Base-by-base conservation (phyloP, 83 land plant species). In the Picea abies region DNA sequence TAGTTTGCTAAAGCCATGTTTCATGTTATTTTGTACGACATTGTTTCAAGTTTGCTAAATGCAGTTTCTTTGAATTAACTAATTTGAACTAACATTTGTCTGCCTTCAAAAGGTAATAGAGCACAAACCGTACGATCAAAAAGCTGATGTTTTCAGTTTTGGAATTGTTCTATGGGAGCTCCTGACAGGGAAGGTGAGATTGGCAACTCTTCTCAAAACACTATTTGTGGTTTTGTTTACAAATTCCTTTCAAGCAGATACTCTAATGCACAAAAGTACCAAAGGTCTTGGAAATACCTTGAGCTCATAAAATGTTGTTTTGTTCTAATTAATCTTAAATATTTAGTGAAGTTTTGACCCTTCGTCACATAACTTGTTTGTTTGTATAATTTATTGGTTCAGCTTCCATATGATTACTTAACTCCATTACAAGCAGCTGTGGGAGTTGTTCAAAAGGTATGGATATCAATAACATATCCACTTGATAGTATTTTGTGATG, bases 161-260 rank as follows among this genome's bases (percentile, higher is more conserved):
- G 99, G 95, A 71, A 77, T 97, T 67, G 98, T 97, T 32, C 84
- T 97, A 44, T 97, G 99, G 99, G 99, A 97, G 86, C 91, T 97
- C 62, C 77, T 97, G 49, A 96, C 98, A 61, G 99, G 97, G 82
- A 96, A 94, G 96, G 99, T 97, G 88, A 65, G 14, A 6, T 58
- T 25, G 9, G 10, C 14, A 22, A 20, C 44, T 44, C 26, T 73
- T n/a, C 22, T 39, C 35, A 39, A 11, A 17, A n/a, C 22, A 73
- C 25, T 73, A 44, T 41, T 44, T 73, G 20, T n/a, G 9, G 37
- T 72, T 37, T 44, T 19, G 17, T 39, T 73, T 44, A n/a, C 5
- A 73, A 39, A 72, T 35, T 2, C 2, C 37, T 35, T 72, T 41
- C 23, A 5, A 52, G 23, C 52, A 32, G 19, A 29, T 69, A 52